Conservation (phyloP, 1,139 yeast genomes). For the Saccharomycopsis crataegensis region DNA sequence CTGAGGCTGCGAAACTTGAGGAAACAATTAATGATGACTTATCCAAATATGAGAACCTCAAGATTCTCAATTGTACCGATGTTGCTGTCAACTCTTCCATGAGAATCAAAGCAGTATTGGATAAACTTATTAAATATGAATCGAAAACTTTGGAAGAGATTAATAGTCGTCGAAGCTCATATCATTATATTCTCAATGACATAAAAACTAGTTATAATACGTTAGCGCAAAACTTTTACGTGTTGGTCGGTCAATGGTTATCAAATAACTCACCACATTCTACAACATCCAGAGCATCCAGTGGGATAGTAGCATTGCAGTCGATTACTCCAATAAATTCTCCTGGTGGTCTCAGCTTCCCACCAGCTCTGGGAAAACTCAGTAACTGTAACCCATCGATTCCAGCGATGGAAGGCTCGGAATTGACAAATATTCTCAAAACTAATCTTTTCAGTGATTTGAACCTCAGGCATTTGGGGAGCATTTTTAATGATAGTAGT, state of each 20-base stretch:
- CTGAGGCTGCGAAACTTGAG: slow-evolving; percentile 7
- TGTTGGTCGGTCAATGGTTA: slow-evolving; percentile 1
- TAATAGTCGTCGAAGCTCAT: neutral
- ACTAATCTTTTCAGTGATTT: slow-evolving; percentile 11
- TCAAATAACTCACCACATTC: neutral
- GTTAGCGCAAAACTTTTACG: slow-evolving; percentile 2
- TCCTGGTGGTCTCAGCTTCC: no score
- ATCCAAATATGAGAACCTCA: slow-evolving; percentile 1
- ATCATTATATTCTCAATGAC: slow-evolving; percentile 4
- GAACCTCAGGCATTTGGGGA: slow-evolving; percentile 12
- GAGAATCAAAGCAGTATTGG: neutral
- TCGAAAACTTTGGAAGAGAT: slow-evolving; percentile 6
- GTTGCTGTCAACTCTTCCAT: neutral
- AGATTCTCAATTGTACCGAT: neutral
- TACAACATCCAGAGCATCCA: neutral
- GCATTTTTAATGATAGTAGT: slow-evolving; percentile 16
- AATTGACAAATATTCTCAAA: slow-evolving; percentile 11
- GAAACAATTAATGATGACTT: slow-evolving; percentile 2
- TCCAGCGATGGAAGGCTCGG: neutral
- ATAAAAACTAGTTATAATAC: slow-evolving; percentile 3
- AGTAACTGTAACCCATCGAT: no score
- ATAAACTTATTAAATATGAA: slow-evolving; percentile 2
- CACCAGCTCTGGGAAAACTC: neutral
- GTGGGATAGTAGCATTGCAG: neutral
- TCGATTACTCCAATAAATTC: no score